These are phyloP conservation scores for Barnettozyma wickerhamii DNA, from an alignment of 805 yeast genomes.

Conservation along the genomic window DNA sequence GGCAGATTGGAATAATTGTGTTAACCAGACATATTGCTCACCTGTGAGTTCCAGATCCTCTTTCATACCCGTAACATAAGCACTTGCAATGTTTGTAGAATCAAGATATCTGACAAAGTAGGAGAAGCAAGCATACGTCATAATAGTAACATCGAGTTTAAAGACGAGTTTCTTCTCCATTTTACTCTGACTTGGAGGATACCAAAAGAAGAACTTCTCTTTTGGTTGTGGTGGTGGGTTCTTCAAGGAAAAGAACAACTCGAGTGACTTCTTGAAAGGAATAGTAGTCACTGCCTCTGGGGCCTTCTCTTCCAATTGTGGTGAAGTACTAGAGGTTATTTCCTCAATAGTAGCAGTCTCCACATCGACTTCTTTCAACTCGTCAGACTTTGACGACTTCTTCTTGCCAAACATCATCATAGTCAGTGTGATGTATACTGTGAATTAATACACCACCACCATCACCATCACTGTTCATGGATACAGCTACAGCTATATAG, in stretches of 20 bases:
- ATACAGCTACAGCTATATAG: too few relatives aligned
- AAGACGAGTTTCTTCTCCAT: slow-evolving; percentile 9
- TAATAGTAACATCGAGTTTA: slow-evolving; percentile 11
- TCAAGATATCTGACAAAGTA: slow-evolving; percentile 46
- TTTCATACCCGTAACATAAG: slow-evolving; percentile 53
- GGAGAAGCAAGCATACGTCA: slow-evolving; percentile 14
- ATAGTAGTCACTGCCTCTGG: slow-evolving; percentile 6
- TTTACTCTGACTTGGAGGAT: slow-evolving; percentile 10
- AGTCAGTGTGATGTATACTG: too few relatives aligned
- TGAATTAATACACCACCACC: too few relatives aligned
- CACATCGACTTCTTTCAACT: too few relatives aligned
- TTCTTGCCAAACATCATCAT: too few relatives aligned
- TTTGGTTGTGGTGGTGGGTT: slow-evolving; percentile 11
- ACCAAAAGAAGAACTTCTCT: slow-evolving; percentile 17
- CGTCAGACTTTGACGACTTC: too few relatives aligned
- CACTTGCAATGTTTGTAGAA: slow-evolving; percentile 51
- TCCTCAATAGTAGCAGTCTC: too few relatives aligned
- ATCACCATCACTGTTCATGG: too few relatives aligned
- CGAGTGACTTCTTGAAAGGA: slow-evolving; percentile 11
- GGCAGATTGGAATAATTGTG: slow-evolving; percentile 7
- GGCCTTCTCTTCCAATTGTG: too few relatives aligned
- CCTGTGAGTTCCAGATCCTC: slow-evolving; percentile 47
- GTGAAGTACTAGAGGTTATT: too few relatives aligned
- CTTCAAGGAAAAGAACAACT: slow-evolving; percentile 14
- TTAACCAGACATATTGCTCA: slow-evolving; percentile 31